These are phyloP conservation scores for Naganishia antarctica DNA, from an alignment of 768 basidiomycete species.

Conservation along the genomic window DNA sequence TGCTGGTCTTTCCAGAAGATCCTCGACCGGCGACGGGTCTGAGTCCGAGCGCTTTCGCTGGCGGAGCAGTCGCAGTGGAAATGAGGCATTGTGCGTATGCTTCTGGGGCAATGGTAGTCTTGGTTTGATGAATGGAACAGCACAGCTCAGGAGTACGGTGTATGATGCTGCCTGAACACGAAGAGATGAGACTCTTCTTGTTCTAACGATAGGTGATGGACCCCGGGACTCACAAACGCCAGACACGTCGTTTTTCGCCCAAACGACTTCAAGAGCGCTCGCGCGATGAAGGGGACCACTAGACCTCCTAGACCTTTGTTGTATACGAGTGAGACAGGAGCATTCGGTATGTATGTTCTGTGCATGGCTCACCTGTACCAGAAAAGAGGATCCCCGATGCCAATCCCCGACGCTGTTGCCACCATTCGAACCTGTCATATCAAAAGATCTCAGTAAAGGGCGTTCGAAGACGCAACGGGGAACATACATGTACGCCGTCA, in stretches of 20 bases:
- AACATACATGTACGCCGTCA: conserved; percentile 34
- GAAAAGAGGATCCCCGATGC: conserved; percentile 34
- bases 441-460: conserved; percentile 8
- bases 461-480: not conserved
- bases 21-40: not conserved
- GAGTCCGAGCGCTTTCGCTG: not conserved
- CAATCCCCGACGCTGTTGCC: conserved; percentile 28
- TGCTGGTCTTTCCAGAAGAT: not conserved
- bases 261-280: conserved; percentile 25
- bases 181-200: no score
- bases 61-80: not conserved
- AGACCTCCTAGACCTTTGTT: conserved; percentile 36
- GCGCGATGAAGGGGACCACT: conserved; percentile 33
- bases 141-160: conserved; percentile 25
- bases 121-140: conserved; percentile 32
- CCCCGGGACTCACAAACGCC: not conserved
- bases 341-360: no score
- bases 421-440: conserved; percentile 30
- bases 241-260: conserved; percentile 30
- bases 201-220: not conserved
- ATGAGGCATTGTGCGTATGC: not conserved
- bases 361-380: conserved; percentile 30
- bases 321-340: no score
- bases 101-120: conserved; percentile 28
- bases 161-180: conserved; percentile 28